Base-by-base conservation (phyloP, 208 protist species). In the Balamuthia mandrillaris region DNA sequence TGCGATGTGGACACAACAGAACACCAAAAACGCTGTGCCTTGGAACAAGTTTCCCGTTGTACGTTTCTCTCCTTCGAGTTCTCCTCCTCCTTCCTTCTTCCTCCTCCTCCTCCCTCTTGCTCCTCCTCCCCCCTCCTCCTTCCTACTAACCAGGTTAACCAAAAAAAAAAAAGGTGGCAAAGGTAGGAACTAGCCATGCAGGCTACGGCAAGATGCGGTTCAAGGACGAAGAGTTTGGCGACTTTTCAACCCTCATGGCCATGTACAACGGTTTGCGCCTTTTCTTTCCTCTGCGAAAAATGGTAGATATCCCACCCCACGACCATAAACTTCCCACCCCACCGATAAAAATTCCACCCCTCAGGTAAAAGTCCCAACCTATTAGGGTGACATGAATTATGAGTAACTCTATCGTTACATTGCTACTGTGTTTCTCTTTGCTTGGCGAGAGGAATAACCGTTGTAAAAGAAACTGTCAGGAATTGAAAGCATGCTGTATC, bases 131-230 rank as follows among this genome's bases (percentile, higher is more conserved):
- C n/a, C n/a, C n/a, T n/a, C n/a, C n/a, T n/a, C n/a, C n/a, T n/a
- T n/a, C n/a, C n/a, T n/a, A n/a, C n/a, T n/a, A n/a, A n/a, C n/a
- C n/a, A n/a, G n/a, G n/a, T n/a, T n/a, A n/a, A n/a, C n/a, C n/a
- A n/a, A n/a, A n/a, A n/a, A n/a, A n/a, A n/a, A n/a, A 18, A 39
- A 16, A 45, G 51, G 72, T 81, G 72, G 72, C 52, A 29, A 81
- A 81, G 52, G 72, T 81, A 35, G 72, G 72, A 10, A 39, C 31
- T 44, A 31, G 56, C 37, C 84, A 87, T 58, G 84, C 84, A 18
- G 84, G 84, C 29, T 83, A 68, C 29, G 84, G 84, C 7, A 87
- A 87, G 24, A 85, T 87, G 35, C 44, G 41, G 45, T 39, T 87
- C 35, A 47, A 85, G 29, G 41, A 87, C 74, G 16, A 37, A 12